Conservation (phyloP, 2,329 filamentous ascomycete species). For the Penicillium sp. region DNA sequence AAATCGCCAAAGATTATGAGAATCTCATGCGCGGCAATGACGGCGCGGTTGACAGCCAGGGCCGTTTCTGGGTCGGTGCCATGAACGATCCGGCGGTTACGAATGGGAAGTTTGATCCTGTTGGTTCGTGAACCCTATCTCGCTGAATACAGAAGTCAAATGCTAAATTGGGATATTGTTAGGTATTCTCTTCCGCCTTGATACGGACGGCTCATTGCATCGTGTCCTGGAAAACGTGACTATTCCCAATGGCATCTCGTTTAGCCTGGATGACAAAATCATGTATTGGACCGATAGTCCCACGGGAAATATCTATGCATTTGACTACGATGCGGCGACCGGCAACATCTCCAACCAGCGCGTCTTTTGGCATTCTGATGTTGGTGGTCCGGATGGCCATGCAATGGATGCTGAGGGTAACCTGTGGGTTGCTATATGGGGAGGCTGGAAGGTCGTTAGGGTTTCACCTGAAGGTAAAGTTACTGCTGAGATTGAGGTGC, state of each 20-base stretch:
- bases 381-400: conserved; percentile 69
- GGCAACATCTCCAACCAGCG: conserved; percentile 61
- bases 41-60: conserved; percentile 68
- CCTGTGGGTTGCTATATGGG: conserved; percentile 77
- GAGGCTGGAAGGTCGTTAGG: conserved; percentile 65
- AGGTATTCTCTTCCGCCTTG: conserved; percentile 67
- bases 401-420: conserved; percentile 71
- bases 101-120: conserved; percentile 60
- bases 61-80: conserved; percentile 57
- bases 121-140: conserved; percentile 64
- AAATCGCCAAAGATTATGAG: conserved; percentile 20
- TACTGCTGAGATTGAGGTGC: conserved; percentile 65
- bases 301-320: conserved; percentile 61
- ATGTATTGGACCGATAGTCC: conserved; percentile 77
- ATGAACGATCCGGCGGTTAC: conserved; percentile 12
- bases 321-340: conserved; percentile 60
- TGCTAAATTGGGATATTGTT: neutral
- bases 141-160: conserved; percentile 27
- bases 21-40: conserved; percentile 60
- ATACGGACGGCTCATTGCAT: conserved; percentile 53
- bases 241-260: conserved; percentile 76
- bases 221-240: conserved; percentile 58
- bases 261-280: conserved; percentile 64
- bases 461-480: conserved; percentile 64
- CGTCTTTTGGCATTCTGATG: conserved; percentile 58